Evolutionary conservation across 257 asterid genomes (phyloP), one percentile per base, ranked within the genome.

Genomic region (Lithospermum erythrorhizon): DNA sequence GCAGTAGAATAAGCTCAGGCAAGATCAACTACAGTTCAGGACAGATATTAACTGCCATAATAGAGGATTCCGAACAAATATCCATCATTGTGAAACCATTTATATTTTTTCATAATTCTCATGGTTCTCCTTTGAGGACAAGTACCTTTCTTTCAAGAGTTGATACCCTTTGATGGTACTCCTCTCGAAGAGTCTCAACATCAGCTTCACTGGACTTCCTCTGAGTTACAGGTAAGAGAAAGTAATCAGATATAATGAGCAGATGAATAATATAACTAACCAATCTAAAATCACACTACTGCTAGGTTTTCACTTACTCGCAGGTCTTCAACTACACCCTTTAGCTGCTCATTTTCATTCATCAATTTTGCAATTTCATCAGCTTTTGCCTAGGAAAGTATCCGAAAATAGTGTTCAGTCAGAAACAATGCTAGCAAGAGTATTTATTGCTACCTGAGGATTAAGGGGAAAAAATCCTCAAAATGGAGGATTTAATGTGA

Each of bases 71-170:
- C 15, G 14, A 35, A 35, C 47, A 35, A 8, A 35, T 35, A 9
- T 8, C 47, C 15, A 35, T 8, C 14, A 35, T 8, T 35, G 15
- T 6, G 15, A 35, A 35, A 35, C 47, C 14, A 35, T 35, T 8
- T 35, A 8, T 6, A 35, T 8, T 35, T 35, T 35, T 35, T 35
- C 15, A 35, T 35, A 1, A 35, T 35, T 35, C 47, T 35, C 9
- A 6, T 35, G 17, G 15, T 6, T 9, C 30, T 27, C 37, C 24
- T 56, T 21, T 14, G 16, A 56, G 24, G 60, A 30, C 4, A 60
- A 61, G 64, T 79, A 93, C 97, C 97, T 93, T 93, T 75, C 98
- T 84, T 78, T 93, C 98, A 72, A 93, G 94, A 67, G 87, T 68
- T 72, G 97, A 73, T 65, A 89, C 94, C 74, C 85, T 86, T 68